These are phyloP conservation scores for Geoglossum cookeanum DNA, from an alignment of 2,329 filamentous ascomycete species.

Conservation along the genomic window DNA sequence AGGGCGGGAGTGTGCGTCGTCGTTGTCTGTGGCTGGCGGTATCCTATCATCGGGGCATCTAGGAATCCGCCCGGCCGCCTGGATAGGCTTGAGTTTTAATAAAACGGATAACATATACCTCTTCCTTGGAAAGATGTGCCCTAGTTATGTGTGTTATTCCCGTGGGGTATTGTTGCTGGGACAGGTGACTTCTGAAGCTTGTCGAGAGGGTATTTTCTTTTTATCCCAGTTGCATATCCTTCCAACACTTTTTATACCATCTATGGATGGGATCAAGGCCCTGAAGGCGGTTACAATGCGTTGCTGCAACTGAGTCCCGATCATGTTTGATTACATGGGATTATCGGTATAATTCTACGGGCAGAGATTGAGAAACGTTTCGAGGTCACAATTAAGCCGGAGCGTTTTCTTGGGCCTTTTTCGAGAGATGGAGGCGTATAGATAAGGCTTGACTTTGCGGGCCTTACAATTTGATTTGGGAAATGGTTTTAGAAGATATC, in stretches of 20 bases:
- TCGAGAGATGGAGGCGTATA: slow-evolving; percentile 66
- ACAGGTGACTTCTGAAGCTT: too few species aligned
- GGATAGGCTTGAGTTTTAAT: too few species aligned
- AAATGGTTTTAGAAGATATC: slow-evolving; percentile 6
- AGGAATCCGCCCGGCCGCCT: too few species aligned
- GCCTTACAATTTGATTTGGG: slow-evolving; percentile 42
- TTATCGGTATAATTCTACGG: slow-evolving; percentile 62
- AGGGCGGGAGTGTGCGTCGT: too few species aligned
- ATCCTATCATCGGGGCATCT: too few species aligned
- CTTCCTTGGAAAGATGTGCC: too few species aligned
- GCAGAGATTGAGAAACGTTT: slow-evolving; percentile 43
- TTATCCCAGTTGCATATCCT: too few species aligned
- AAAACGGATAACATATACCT: too few species aligned
- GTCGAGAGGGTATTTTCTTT: too few species aligned
- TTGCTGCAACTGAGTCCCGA: slow-evolving; percentile 37
- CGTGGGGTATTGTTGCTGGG: too few species aligned
- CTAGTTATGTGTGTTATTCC: too few species aligned
- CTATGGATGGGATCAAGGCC: not conserved
- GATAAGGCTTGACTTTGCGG: slow-evolving; percentile 93
- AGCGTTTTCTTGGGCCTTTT: slow-evolving; percentile 73
- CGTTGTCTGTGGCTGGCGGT: too few species aligned
- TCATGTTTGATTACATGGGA: slow-evolving; percentile 35
- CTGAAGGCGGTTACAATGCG: slow-evolving; percentile 5
- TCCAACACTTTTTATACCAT: not conserved
- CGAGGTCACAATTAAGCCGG: slow-evolving; percentile 96